Evolutionary conservation across 2,329 filamentous ascomycete species (phyloP).

Genomic region (Apiospora pterosperma): DNA sequence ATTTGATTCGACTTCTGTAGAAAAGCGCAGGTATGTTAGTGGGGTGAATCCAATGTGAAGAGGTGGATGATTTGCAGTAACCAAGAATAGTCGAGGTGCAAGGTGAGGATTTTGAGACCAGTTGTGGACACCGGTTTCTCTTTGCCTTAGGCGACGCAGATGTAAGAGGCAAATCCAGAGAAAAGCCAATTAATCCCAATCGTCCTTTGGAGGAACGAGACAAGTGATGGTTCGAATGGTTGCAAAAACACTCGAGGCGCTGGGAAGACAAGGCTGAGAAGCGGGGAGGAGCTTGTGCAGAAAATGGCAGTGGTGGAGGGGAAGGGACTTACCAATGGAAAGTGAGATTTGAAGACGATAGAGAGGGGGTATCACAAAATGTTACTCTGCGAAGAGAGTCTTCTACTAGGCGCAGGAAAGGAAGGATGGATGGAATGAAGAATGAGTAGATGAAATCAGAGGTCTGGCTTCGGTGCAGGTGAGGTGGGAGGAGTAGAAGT

Average conservation of each 20-base stretch:
- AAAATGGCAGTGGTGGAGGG: background rate
- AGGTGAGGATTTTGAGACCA: background rate
- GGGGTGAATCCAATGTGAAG: background rate
- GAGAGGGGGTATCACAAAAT: conserved; percentile 7
- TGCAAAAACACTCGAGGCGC: background rate
- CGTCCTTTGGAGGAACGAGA: background rate
- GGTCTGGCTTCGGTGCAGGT: background rate
- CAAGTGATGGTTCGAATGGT: background rate
- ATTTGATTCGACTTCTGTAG: conserved; percentile 11
- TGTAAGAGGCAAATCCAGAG: background rate
- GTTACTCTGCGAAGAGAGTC: conserved; percentile 5
- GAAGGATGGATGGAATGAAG: background rate
- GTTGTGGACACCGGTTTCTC: background rate
- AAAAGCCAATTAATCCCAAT: background rate
- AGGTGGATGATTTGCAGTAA: background rate
- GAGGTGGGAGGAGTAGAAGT: conserved; percentile 6
- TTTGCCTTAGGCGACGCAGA: background rate
- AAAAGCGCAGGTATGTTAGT: background rate
- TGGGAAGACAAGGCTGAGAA: conserved; percentile 9
- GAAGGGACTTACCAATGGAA: conserved; percentile 8
- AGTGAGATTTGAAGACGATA: conserved; percentile 8
- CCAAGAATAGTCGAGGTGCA: background rate
- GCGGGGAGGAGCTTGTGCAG: background rate
- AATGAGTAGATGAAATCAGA: conserved; percentile 1
- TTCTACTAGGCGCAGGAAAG: background rate